Percentiles rank a stretch among this genome's conserved stretches.
Evolutionary conservation across 148 eudicot species (phyloP).

Genomic region (Rhododendron vialii): DNA sequence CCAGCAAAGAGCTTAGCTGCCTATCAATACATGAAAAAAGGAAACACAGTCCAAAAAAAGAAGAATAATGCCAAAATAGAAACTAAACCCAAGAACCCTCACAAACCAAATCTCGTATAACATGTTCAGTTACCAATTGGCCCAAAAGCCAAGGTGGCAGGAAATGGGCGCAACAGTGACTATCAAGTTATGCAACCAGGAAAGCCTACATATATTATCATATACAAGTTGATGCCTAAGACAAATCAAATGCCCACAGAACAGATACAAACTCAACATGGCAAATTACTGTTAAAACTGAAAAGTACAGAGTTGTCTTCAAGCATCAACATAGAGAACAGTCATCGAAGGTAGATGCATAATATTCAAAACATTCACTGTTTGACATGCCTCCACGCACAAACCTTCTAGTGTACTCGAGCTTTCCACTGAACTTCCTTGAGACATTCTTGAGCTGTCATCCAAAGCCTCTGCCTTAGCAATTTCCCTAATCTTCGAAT

Average conservation of each 20-base stretch:
- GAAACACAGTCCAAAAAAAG: neutral
- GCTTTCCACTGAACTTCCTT: constrained; percentile 8
- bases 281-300: neutral
- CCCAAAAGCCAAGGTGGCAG: neutral
- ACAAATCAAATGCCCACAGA: neutral
- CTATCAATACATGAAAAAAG: neutral
- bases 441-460: constrained; percentile 11
- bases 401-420: constrained; percentile 25
- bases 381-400: constrained; percentile 2
- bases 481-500: constrained; percentile 17
- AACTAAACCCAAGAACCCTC: neutral
- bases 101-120: neutral
- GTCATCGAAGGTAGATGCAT: neutral
- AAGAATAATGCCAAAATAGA: neutral
- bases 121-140: neutral
- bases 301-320: neutral
- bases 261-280: neutral
- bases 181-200: neutral
- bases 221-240: neutral
- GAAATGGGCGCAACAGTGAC: neutral
- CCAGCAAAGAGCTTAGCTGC: neutral
- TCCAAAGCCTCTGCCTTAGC: constrained; percentile 5
- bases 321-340: constrained; percentile 1
- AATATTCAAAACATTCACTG: neutral
- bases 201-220: neutral